Percentiles rank a stretch among this genome's conserved stretches.
Evolutionary conservation across 2,329 filamentous ascomycete species (phyloP).

Genomic region (Cylindrodendrum hubeiense): DNA sequence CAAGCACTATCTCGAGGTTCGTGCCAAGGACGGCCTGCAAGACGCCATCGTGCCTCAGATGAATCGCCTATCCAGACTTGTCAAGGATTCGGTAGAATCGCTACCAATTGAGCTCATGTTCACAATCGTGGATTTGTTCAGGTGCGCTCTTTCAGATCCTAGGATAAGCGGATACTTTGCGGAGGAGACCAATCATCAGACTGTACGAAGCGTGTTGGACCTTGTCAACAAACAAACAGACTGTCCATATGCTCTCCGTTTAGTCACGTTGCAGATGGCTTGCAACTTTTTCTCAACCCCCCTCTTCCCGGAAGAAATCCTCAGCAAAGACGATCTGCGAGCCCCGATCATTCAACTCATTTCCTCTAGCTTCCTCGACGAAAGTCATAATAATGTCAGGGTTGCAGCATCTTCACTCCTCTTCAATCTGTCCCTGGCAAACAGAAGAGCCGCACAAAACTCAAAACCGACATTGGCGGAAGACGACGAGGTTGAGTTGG

Average conservation of each 20-base stretch:
- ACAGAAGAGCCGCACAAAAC: slow-evolving; percentile 73
- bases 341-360: slow-evolving; percentile 75
- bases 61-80: slow-evolving; percentile 70
- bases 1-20: slow-evolving; percentile 77
- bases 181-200: slow-evolving; percentile 76
- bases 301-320: slow-evolving; percentile 75
- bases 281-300: slow-evolving; percentile 88
- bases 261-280: slow-evolving; percentile 84
- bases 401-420: slow-evolving; percentile 86
- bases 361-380: slow-evolving; percentile 83
- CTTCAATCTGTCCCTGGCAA: slow-evolving; percentile 82
- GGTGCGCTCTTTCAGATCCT: slow-evolving; percentile 81
- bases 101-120: slow-evolving; percentile 79
- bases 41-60: slow-evolving; percentile 80
- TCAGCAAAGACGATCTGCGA: slow-evolving; percentile 65
- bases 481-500: slow-evolving; percentile 82
- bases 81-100: slow-evolving; percentile 66
- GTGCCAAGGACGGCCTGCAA: slow-evolving; percentile 67
- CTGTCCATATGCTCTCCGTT: slow-evolving; percentile 84
- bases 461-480: slow-evolving; percentile 72
- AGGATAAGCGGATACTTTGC: slow-evolving; percentile 86
- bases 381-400: slow-evolving; percentile 78
- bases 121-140: slow-evolving; percentile 85
- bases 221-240: slow-evolving; percentile 67
- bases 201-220: slow-evolving; percentile 71